phyloP scores from a whole-genome alignment of 495 filamentous ascomycete genomes.

The Halenospora varia region DNA sequence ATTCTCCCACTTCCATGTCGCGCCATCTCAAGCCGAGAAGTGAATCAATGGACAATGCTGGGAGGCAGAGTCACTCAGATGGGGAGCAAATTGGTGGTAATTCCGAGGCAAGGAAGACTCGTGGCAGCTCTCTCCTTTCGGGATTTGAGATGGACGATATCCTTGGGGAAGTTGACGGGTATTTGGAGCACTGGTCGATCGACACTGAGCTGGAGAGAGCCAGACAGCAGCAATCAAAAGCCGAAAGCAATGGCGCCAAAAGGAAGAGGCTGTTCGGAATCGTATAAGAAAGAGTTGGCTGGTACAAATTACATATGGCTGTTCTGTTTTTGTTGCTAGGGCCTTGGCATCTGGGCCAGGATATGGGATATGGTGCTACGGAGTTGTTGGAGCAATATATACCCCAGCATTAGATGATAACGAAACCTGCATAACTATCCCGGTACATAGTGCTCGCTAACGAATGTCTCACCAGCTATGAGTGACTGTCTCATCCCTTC shows the following conservation, averaged over 20 bases:
- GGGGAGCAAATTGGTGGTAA: background rate
- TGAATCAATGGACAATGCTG: background rate
- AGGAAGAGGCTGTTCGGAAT: constrained; percentile 18
- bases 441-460: background rate
- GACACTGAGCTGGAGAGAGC: constrained; percentile 21
- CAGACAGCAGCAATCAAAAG: background rate
- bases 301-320: background rate
- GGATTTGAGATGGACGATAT: constrained; percentile 17
- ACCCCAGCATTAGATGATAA: background rate
- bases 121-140: background rate
- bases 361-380: background rate
- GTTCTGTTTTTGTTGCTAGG: background rate
- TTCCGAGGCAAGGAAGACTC: background rate
- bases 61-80: background rate
- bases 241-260: constrained; percentile 5
- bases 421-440: background rate
- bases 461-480: background rate
- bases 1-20: background rate
- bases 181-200: constrained; percentile 24
- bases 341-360: background rate
- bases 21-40: constrained; percentile 6
- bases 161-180: constrained; percentile 14
- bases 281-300: background rate
- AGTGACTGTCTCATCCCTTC: background rate
- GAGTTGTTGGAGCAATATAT: background rate